Conservation (phyloP, 768 basidiomycete genomes). For the Termitomyces sp. region DNA sequence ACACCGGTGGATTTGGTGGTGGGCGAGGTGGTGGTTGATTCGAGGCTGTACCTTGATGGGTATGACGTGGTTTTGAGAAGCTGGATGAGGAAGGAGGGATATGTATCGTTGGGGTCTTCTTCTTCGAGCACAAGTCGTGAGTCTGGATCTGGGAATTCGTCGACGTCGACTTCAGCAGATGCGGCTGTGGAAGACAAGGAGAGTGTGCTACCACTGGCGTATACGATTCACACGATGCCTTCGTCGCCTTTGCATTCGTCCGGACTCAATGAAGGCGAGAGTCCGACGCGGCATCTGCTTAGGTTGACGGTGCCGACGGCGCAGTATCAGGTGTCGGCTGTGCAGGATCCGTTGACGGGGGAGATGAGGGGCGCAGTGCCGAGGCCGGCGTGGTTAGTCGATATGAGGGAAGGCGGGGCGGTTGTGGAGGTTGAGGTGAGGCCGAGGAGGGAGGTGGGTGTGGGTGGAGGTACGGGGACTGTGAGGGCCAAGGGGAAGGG, state of each 20-base stretch:
- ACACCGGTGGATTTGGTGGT: constrained; percentile 69
- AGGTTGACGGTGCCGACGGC: constrained; percentile 80
- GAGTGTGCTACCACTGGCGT: constrained; percentile 47
- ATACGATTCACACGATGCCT: constrained; percentile 72
- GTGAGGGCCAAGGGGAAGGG: constrained; percentile 23
- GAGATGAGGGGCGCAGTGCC: constrained; percentile 54
- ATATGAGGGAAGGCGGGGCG: constrained; percentile 49
- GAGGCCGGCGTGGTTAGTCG: constrained; percentile 70
- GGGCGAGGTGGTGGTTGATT: constrained; percentile 77
- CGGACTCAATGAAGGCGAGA: constrained; percentile 40
- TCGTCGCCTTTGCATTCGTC: constrained; percentile 81
- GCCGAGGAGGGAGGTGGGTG: constrained; percentile 31
- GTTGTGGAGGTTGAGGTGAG: constrained; percentile 55
- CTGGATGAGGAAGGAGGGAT: constrained; percentile 27
- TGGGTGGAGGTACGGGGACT: constrained; percentile 23
- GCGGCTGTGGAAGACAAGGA: neutral
- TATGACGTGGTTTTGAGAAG: constrained; percentile 54
- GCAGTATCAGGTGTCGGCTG: constrained; percentile 69
- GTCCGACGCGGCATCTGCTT: constrained; percentile 70
- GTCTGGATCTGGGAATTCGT: neutral
- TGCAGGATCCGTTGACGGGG: constrained; percentile 79
- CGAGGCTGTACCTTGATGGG: constrained; percentile 76
- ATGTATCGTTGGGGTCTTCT: constrained; percentile 27
- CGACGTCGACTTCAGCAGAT: neutral
- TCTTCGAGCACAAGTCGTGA: neutral